These are phyloP conservation scores for Penicillium sp. DNA, from an alignment of 2,329 filamentous ascomycete genomes.

Conservation along the genomic window DNA sequence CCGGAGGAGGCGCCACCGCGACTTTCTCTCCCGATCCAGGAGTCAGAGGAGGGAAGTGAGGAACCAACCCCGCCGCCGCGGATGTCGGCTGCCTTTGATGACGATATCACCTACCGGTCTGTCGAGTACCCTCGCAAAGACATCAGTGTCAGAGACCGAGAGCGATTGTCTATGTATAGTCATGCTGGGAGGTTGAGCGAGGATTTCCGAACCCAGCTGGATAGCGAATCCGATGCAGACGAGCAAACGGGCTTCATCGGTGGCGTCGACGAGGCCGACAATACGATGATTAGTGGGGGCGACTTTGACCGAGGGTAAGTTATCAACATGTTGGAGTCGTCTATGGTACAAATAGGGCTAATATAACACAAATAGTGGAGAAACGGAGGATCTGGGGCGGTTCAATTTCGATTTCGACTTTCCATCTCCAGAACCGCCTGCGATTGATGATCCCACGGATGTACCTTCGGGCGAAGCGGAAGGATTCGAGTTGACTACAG, in stretches of 20 bases:
- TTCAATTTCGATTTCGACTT: conserved; percentile 43
- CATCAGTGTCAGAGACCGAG: conserved; percentile 35
- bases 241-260: conserved; percentile 40
- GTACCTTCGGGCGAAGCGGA: conserved; percentile 34
- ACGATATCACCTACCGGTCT: conserved; percentile 39
- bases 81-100: conserved; percentile 43
- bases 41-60: conserved; percentile 43
- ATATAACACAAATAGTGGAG: conserved; percentile 33
- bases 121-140: conserved; percentile 45
- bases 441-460: conserved; percentile 29
- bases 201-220: conserved; percentile 45
- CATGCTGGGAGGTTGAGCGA: conserved; percentile 47
- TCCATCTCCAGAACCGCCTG: conserved; percentile 33
- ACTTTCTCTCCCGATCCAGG: conserved; percentile 46
- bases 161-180: conserved; percentile 43
- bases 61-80: conserved; percentile 39
- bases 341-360: conserved; percentile 19
- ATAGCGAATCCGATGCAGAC: conserved; percentile 39
- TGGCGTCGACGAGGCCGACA: conserved; percentile 33
- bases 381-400: conserved; percentile 42
- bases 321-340: conserved; percentile 1
- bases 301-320: conserved; percentile 39
- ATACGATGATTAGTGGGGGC: conserved; percentile 37
- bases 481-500: conserved; percentile 32
- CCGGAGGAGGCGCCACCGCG: conserved; percentile 42